Evolutionary conservation across 345 rosid species (phyloP).

Genomic region (Lepidium africanum): DNA sequence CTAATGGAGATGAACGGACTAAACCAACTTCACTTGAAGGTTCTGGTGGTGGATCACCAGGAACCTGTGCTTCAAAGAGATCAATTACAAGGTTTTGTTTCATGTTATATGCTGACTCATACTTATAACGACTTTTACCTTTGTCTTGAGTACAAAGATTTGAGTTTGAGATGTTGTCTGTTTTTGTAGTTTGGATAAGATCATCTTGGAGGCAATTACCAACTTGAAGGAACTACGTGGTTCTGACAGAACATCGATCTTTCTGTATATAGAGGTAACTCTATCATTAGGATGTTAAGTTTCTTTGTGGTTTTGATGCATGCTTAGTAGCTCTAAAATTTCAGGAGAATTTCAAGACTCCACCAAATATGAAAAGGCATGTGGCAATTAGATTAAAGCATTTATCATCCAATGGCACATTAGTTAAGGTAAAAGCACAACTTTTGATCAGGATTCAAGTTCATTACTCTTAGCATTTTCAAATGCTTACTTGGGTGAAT

Average conservation of each 20-base stretch:
- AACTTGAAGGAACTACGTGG: constrained; percentile 77
- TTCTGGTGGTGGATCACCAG: constrained; percentile 35
- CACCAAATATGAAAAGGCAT: constrained; percentile 65
- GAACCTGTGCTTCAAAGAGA: constrained; percentile 42
- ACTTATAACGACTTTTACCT: not conserved
- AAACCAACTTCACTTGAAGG: constrained; percentile 56
- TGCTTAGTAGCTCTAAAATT: constrained; percentile 19
- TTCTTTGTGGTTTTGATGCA: not conserved
- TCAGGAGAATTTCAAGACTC: constrained; percentile 69
- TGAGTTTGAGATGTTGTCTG: constrained; percentile 2
- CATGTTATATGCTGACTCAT: not conserved
- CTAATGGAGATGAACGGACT: constrained; percentile 41
- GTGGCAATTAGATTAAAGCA: constrained; percentile 68
- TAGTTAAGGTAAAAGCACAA: constrained; percentile 58
- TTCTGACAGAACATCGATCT: constrained; percentile 77
- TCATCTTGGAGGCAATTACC: constrained; percentile 70
- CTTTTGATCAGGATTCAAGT: not conserved
- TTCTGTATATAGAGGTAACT: constrained; percentile 68
- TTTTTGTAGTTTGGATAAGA: constrained; percentile 65
- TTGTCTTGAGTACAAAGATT: not conserved
- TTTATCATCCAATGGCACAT: constrained; percentile 66
- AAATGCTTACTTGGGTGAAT: not conserved
- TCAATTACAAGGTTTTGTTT: constrained; percentile 51
- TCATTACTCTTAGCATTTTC: not conserved
- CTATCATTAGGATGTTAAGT: not conserved